Evolutionary conservation across 352 stramenopile genomes (phyloP), one percentile per base, ranked within the genome.

Genomic region (Pythium brassicae): DNA sequence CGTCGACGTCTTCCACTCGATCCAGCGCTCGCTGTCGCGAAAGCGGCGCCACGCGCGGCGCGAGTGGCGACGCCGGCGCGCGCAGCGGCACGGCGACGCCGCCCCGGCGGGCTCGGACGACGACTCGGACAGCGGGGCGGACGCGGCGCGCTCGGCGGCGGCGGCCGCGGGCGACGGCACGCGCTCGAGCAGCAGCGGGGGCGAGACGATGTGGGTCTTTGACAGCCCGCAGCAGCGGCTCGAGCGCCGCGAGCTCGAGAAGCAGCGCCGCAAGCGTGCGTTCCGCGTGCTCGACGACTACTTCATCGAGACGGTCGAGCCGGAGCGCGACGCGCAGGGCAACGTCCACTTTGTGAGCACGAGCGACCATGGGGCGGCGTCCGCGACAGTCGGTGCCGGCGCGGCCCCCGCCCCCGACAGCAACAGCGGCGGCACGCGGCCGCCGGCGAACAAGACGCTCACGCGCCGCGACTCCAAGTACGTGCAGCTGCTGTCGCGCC

Each of bases 231-330:
- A 63, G 9, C 65, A 89, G 55, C 76, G 79, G 50, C 63, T 86
- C 2, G 61, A 71, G 20, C 75, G 69, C 14, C 72, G 73, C 7
- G 69, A 87, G 55, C 57, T 71, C 39, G 79, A 89, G 47, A 79
- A 78, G 35, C 51, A 76, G 53, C 66, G 68, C 19, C 76, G 79
- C 14, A 78, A 75, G 44, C 73, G 63, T 10, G 69, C 67, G 6
- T 89, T 89, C 66, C 63, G 63, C 12, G 71, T 87, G 27, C 61
- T 89, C 26, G 63, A 76, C 15, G 53, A 82, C 37, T 86, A 83
- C 53, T 53, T 54, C 35, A 70, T 75, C 47, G 63, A 75, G 47
- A 61, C 34, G 2, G 51, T 63, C 42, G 57, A 63, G 34, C 34
- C 50, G 0, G 50, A 39, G 22, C 42, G n/a, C 32, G 23, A 58